phyloP scores from a whole-genome alignment of 257 asterid species.

The Plectranthus barbatus region DNA sequence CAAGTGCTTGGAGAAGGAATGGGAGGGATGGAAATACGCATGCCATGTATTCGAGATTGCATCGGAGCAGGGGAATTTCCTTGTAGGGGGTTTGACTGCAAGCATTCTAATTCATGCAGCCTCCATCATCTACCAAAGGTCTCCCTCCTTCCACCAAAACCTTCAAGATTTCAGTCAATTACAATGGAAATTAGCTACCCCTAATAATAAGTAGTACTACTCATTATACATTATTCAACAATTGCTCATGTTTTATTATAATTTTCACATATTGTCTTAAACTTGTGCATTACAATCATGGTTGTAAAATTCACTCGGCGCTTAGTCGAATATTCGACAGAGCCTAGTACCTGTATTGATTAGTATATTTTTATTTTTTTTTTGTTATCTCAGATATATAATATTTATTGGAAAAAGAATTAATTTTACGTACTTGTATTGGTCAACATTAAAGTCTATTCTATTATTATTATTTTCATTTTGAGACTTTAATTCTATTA shows the following conservation, averaged over 20 bases:
- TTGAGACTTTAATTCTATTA: no score
- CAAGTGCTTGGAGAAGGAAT: slow-evolving; percentile 35
- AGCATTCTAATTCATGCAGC: slow-evolving; percentile 46
- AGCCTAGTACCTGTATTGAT: no score
- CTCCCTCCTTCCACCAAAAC: slow-evolving; percentile 38
- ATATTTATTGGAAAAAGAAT: no score
- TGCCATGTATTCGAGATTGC: slow-evolving; percentile 36
- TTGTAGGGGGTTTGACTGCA: slow-evolving; percentile 43
- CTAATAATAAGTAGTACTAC: no score
- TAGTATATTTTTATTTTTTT: no score
- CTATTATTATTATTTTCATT: no score
- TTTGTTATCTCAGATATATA: no score
- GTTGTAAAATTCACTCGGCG: no score
- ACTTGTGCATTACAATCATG: background rate
- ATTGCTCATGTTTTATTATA: background rate
- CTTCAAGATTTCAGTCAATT: slow-evolving; percentile 52
- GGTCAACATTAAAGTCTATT: no score
- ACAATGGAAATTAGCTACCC: slow-evolving; percentile 20
- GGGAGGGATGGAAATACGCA: slow-evolving; percentile 36
- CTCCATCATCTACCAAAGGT: slow-evolving; percentile 30
- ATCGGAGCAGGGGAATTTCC: slow-evolving; percentile 26
- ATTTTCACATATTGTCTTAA: background rate
- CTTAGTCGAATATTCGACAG: no score
- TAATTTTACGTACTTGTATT: no score
- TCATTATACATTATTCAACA: no score